Base-by-base conservation (phyloP, 1,139 yeast genomes). In the Pneumocystis wakefieldiae region DNA sequence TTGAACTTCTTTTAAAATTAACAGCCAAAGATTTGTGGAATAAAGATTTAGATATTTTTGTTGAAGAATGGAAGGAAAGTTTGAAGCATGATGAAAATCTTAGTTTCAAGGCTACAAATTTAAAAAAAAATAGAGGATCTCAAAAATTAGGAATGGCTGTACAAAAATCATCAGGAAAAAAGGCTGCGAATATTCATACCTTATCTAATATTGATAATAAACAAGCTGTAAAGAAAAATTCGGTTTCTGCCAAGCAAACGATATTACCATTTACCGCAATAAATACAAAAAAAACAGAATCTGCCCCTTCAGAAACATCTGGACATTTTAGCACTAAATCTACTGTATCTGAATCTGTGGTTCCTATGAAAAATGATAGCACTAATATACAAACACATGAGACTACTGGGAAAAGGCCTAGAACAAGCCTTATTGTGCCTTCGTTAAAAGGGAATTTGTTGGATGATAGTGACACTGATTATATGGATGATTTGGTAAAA, bases 1-100 rank as follows among this genome's bases (percentile, higher is more conserved):
- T 92, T 69, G 85, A 83, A 62, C 73, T 72, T 1, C 78, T 92
- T 68, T 79, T 91, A 69, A 80, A 81, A 64, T 78, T 83, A 71
- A 78, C 87, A 5, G 92, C 97, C 32, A 89, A 88, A 72, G 97
- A 90, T 73, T 77, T 92, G 66, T 92, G 98, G 98, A 81, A 77
- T 66, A 80, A 74, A 59, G 98, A 92, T 73, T 78, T 92, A 70
- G 95, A 89, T 66, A 84, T 75, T 1, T 92, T 92, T 72, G 71
- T 82, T 67, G 77, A 69, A 5, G 81, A 80, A 14, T 92, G 94
- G 86, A 80, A 84, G 0, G 76, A 79, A 63, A 89, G 87, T 72
- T 76, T 83, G 66, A 76, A 73, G 59, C 79, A 77, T 19, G 90
- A 85, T 69, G 78, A 77, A 61, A 80, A 74, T 63, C 74, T 71